These are phyloP conservation scores for Jatropha curcas DNA, from an alignment of 345 rosid species.

Conservation along the genomic window DNA sequence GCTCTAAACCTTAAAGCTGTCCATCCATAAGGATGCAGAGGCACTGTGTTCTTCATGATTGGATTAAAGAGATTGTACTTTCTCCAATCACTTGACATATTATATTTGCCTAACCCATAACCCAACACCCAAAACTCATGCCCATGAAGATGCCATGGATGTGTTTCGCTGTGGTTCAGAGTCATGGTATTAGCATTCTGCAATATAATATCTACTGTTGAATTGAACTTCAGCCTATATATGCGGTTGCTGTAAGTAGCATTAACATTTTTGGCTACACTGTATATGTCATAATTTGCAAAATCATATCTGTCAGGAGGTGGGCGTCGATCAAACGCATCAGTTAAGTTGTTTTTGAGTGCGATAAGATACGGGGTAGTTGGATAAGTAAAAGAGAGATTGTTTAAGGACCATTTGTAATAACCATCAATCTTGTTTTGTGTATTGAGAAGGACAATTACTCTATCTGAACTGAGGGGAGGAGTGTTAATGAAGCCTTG, in stretches of 20 bases:
- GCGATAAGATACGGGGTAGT: not conserved
- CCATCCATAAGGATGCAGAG: constrained; percentile 66
- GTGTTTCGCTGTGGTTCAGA: constrained; percentile 38
- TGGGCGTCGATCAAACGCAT: not conserved
- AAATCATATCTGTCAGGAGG: not conserved
- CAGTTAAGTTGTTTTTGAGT: not conserved
- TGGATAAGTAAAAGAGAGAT: not conserved
- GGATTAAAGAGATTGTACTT: constrained; percentile 53
- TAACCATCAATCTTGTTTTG: not conserved
- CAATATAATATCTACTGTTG: constrained; percentile 57
- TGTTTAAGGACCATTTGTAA: not conserved
- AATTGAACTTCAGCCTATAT: constrained; percentile 45
- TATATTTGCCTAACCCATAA: constrained; percentile 55
- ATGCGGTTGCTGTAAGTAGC: constrained; percentile 35
- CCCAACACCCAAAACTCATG: constrained; percentile 72
- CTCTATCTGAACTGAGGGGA: not conserved
- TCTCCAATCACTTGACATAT: constrained; percentile 36
- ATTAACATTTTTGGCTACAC: not conserved
- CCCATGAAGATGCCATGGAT: constrained; percentile 73
- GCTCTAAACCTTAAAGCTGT: constrained; percentile 55
- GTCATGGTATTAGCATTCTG: constrained; percentile 57
- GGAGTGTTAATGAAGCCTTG: not conserved
- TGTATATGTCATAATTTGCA: not conserved
- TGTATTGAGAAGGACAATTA: not conserved
- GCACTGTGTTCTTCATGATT: constrained; percentile 65